Conservation (phyloP, 768 basidiomycete species). For the Infundibulicybe gibba region DNA sequence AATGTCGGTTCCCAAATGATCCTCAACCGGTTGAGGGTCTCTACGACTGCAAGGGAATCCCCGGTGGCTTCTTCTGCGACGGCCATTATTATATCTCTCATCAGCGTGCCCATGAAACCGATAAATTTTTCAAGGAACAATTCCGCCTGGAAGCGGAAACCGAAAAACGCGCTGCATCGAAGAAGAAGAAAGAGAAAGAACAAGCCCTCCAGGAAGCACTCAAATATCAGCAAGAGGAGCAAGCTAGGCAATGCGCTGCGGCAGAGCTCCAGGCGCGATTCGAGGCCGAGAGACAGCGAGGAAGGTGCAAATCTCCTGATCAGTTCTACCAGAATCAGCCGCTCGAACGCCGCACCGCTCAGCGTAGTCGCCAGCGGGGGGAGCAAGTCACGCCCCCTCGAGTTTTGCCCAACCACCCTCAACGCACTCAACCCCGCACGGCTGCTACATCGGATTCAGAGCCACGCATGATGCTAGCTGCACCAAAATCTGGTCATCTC, state of each 20-base stretch:
- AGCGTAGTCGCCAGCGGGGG: not conserved
- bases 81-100: slow-evolving; percentile 17
- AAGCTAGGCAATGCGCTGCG: not conserved
- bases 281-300: not conserved
- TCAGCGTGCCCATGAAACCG: slow-evolving; percentile 4
- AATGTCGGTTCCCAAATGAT: slow-evolving; percentile 22
- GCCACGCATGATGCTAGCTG: too few species aligned
- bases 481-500: too few species aligned
- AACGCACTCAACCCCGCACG: not conserved
- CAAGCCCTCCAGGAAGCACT: not conserved
- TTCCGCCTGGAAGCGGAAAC: not conserved
- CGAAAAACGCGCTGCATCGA: not conserved
- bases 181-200: not conserved
- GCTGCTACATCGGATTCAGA: too few species aligned
- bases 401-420: not conserved
- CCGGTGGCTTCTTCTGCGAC: slow-evolving; percentile 13
- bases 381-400: not conserved
- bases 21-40: slow-evolving; percentile 24
- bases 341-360: not conserved
- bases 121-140: not conserved
- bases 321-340: not conserved
- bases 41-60: slow-evolving; percentile 20
- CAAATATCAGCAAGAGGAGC: not conserved
- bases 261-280: not conserved
- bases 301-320: not conserved